A percentile compares a stretch with the other conserved stretches of the same genome.
phyloP scores from a whole-genome alignment of 1,284 basidiomycete species.

The Sanghuangporus baumii region DNA sequence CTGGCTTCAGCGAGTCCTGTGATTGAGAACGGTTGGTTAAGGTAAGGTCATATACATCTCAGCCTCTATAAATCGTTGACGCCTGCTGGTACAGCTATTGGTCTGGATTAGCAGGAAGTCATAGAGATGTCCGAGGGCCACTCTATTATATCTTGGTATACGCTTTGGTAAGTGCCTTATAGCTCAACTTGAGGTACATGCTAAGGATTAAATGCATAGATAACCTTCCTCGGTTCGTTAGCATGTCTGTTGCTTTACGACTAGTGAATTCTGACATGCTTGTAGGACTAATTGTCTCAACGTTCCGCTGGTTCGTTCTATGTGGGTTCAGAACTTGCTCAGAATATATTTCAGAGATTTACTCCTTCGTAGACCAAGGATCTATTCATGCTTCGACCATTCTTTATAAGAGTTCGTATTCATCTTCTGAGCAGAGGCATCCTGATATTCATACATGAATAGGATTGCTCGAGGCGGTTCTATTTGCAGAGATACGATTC shows the following conservation, averaged over 20 bases:
- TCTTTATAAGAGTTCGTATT: slow-evolving; percentile 60
- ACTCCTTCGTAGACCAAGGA: slow-evolving; percentile 44
- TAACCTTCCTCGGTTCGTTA: slow-evolving; percentile 35
- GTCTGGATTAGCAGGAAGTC: slow-evolving; percentile 47
- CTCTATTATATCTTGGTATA: slow-evolving; percentile 78
- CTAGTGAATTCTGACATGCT: not conserved
- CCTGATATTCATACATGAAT: slow-evolving; percentile 21
- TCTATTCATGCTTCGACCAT: slow-evolving; percentile 65
- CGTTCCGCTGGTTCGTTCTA: slow-evolving; percentile 61
- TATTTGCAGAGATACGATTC: slow-evolving; percentile 90
- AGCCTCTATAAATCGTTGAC: slow-evolving; percentile 8
- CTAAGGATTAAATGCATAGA: slow-evolving; percentile 24
- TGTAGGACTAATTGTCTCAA: slow-evolving; percentile 57
- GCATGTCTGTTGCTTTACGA: not conserved
- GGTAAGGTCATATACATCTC: slow-evolving; percentile 35
- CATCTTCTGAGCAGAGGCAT: slow-evolving; percentile 16
- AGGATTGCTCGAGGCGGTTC: slow-evolving; percentile 76
- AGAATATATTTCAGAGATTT: not conserved
- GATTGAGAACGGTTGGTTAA: slow-evolving; percentile 79
- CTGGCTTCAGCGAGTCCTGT: slow-evolving; percentile 72
- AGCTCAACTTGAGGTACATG: slow-evolving; percentile 13
- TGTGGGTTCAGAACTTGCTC: slow-evolving; percentile 36
- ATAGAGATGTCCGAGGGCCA: slow-evolving; percentile 40
- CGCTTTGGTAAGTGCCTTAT: slow-evolving; percentile 42
- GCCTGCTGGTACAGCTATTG: slow-evolving; percentile 42